Percentiles rank a stretch among this genome's conserved stretches.
phyloP scores from a whole-genome alignment of 2,329 filamentous ascomycete species.

The Pseudogymnoascus verrucosus region DNA sequence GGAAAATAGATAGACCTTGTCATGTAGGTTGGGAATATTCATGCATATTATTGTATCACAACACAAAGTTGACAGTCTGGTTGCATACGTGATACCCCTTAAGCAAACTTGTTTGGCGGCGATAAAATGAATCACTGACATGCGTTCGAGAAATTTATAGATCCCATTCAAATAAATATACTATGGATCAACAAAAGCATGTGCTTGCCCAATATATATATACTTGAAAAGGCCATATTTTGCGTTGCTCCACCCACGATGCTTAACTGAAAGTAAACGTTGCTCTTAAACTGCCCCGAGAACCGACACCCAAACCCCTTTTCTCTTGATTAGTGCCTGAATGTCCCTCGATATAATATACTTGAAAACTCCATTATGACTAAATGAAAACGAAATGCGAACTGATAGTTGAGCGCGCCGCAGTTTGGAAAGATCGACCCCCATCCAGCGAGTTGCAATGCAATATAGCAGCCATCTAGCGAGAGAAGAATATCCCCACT shows the following conservation, averaged over 20 bases:
- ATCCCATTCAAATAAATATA: not conserved
- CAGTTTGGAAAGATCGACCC: no score
- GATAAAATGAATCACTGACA: not conserved
- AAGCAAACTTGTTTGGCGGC: not conserved
- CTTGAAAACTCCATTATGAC: no score
- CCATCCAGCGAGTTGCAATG: no score
- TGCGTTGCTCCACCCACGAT: not conserved
- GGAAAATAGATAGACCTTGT: not conserved
- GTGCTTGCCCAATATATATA: not conserved
- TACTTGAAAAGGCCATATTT: not conserved
- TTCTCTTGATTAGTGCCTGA: not conserved
- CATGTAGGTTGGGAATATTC: not conserved
- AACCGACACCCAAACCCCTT: not conserved
- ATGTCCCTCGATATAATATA: no score
- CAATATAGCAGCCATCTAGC: no score
- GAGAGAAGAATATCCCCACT: no score
- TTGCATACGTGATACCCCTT: not conserved
- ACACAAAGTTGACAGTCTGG: not conserved
- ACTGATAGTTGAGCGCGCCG: no score
- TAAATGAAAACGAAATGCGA: no score
- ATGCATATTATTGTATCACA: constrained; percentile 1
- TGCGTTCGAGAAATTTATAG: no score
- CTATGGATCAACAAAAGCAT: not conserved
- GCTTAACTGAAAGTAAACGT: not conserved
- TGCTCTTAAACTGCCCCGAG: not conserved